phyloP scores from a whole-genome alignment of 169 alveolate genomes.

The Cryptosporidium ryanae region DNA sequence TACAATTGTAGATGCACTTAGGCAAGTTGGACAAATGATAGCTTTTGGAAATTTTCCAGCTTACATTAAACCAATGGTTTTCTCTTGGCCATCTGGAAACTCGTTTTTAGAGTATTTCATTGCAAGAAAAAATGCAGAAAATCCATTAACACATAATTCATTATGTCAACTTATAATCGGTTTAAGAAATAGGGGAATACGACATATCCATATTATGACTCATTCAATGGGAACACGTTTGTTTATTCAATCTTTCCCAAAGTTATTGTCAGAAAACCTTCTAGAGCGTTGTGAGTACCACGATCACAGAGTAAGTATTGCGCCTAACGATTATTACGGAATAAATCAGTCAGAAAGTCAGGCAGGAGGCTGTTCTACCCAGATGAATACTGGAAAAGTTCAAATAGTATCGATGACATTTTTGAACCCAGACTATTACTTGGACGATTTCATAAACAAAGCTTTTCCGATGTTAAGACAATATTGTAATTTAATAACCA shows the following conservation, averaged over 20 bases:
- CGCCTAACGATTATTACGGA: slow-evolving; percentile 7
- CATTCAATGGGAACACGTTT: slow-evolving; percentile 85
- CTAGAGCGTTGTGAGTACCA: slow-evolving; percentile 79
- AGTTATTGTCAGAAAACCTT: slow-evolving; percentile 76
- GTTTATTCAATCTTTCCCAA: slow-evolving; percentile 83
- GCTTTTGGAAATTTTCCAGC: slow-evolving; percentile 87
- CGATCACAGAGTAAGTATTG: slow-evolving; percentile 40
- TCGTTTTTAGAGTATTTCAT: slow-evolving; percentile 75
- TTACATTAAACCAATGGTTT: slow-evolving; percentile 83
- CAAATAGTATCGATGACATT: slow-evolving; percentile 83
- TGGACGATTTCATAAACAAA: slow-evolving; percentile 82
- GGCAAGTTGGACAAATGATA: slow-evolving; percentile 83
- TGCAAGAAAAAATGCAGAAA: slow-evolving; percentile 78
- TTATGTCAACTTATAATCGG: slow-evolving; percentile 47
- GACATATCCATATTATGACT: slow-evolving; percentile 85
- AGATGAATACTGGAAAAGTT: slow-evolving; percentile 17
- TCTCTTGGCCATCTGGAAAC: slow-evolving; percentile 87
- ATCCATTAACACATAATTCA: slow-evolving; percentile 54
- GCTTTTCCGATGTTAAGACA: slow-evolving; percentile 85
- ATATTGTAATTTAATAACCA: slow-evolving; percentile 86
- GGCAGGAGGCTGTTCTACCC: neutral
- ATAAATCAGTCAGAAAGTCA: slow-evolving; percentile 49
- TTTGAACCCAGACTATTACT: slow-evolving; percentile 83
- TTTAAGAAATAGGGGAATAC: slow-evolving; percentile 79
- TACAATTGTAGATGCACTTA: slow-evolving; percentile 77